Percentiles rank a stretch among this genome's conserved stretches.
Conservation (phyloP, 2,329 filamentous ascomycete genomes). For the Botrytis deweyae region DNA sequence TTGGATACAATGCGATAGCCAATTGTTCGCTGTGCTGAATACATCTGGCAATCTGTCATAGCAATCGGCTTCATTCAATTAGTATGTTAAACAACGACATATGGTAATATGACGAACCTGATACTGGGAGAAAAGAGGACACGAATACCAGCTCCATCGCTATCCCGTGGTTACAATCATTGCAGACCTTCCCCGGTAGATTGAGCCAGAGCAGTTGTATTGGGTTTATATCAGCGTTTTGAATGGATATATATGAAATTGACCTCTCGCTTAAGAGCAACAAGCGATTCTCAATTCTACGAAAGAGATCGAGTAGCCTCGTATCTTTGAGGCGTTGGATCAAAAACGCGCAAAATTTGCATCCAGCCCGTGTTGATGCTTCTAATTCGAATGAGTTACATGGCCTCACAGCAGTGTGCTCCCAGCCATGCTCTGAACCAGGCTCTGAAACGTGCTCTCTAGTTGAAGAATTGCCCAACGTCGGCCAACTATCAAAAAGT, state of each 20-base stretch:
- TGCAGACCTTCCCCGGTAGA: background rate
- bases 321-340: background rate
- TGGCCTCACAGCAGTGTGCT: background rate
- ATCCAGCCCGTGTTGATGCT: background rate
- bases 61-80: fast-evolving
- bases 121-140: background rate
- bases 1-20: background rate
- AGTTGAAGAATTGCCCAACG: background rate
- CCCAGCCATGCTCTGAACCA: background rate
- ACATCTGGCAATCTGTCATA: background rate
- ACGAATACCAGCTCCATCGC: fast-evolving
- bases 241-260: background rate
- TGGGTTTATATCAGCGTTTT: too few species aligned
- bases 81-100: background rate
- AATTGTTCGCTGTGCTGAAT: background rate
- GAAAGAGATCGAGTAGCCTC: background rate
- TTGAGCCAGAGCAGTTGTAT: background rate
- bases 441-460: background rate
- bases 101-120: background rate
- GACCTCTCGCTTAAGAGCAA: background rate
- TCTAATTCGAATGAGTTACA: background rate
- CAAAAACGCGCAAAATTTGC: background rate
- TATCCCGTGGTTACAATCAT: fast-evolving
- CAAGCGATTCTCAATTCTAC: background rate
- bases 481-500: background rate